phyloP scores from a whole-genome alignment of 805 yeast species.

The Pichia ethanolica region DNA sequence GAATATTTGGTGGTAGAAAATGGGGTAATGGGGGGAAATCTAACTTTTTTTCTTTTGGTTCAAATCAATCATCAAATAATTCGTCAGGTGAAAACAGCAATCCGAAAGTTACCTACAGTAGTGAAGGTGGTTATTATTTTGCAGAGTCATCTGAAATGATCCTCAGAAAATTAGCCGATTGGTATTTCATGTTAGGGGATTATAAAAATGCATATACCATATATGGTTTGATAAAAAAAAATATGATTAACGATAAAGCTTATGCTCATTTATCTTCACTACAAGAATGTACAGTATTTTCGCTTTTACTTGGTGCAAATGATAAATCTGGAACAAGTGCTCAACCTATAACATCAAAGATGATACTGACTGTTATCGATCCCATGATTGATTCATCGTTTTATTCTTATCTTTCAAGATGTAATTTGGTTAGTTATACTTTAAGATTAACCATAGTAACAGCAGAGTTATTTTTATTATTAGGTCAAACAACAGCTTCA shows the following conservation, averaged over 20 bases:
- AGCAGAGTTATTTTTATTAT: constrained; percentile 55
- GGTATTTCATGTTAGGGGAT: constrained; percentile 87
- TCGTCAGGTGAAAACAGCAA: constrained; percentile 7
- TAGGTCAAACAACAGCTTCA: constrained; percentile 28
- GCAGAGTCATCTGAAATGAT: constrained; percentile 62
- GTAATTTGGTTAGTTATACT: constrained; percentile 62
- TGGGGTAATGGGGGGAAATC: constrained; percentile 35
- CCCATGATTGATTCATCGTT: constrained; percentile 64
- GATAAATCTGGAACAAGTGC: constrained; percentile 25
- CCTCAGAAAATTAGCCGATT: constrained; percentile 80
- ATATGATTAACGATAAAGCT: constrained; percentile 67
- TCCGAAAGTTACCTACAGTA: constrained; percentile 32
- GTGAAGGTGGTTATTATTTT: constrained; percentile 49
- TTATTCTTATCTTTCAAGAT: constrained; percentile 68
- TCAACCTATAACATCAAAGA: constrained; percentile 30
- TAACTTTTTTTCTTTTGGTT: constrained; percentile 28
- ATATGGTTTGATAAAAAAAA: constrained; percentile 76
- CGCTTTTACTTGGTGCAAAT: constrained; percentile 53
- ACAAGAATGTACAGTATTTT: constrained; percentile 81
- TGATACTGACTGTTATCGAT: constrained; percentile 45
- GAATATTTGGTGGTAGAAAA: constrained; percentile 54
- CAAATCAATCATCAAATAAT: neutral
- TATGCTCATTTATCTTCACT: constrained; percentile 75
- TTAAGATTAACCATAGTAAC: constrained; percentile 59
- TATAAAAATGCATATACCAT: constrained; percentile 76